Conservation (phyloP, 2,329 filamentous ascomycete species). For the Capronia epimyces region DNA sequence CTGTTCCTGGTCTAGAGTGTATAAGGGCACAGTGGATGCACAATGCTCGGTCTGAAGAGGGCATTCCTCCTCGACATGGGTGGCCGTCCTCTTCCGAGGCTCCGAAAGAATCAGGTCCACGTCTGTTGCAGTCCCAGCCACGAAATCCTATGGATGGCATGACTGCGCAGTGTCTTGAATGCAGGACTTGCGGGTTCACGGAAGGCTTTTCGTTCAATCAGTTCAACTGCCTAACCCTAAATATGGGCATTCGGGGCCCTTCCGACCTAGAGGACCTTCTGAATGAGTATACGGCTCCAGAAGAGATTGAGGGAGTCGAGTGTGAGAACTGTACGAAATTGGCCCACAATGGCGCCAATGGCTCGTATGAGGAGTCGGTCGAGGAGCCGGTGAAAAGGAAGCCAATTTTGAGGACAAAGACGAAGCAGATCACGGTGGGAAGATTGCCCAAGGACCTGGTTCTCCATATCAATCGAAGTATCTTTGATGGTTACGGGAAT, state of each 20-base stretch:
- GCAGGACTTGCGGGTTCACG: conserved; percentile 75
- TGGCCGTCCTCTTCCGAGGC: background rate
- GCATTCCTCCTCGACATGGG: background rate
- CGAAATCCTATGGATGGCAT: conserved; percentile 82
- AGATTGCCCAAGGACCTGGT: conserved; percentile 73
- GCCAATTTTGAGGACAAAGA: conserved; percentile 73
- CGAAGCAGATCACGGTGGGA: conserved; percentile 80
- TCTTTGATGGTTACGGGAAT: conserved; percentile 75
- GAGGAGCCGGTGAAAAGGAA: conserved; percentile 37
- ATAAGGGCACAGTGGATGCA: conserved; percentile 1
- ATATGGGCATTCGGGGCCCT: conserved; percentile 59
- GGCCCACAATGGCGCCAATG: conserved; percentile 1
- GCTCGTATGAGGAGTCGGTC: conserved; percentile 34
- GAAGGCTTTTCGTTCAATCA: conserved; percentile 85
- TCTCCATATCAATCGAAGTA: conserved; percentile 84
- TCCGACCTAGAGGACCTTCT: conserved; percentile 74
- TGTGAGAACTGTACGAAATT: conserved; percentile 76
- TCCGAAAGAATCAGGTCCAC: background rate
- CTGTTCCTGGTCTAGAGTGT: conserved; percentile 17
- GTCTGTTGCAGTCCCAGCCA: conserved; percentile 31
- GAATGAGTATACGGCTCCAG: conserved; percentile 76
- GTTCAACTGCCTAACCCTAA: conserved; percentile 89
- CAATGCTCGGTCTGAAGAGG: background rate
- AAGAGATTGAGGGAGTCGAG: conserved; percentile 81
- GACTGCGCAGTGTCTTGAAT: conserved; percentile 81